Conservation (phyloP, 2,329 filamentous ascomycete species). For the Xylariaceae sp. region DNA sequence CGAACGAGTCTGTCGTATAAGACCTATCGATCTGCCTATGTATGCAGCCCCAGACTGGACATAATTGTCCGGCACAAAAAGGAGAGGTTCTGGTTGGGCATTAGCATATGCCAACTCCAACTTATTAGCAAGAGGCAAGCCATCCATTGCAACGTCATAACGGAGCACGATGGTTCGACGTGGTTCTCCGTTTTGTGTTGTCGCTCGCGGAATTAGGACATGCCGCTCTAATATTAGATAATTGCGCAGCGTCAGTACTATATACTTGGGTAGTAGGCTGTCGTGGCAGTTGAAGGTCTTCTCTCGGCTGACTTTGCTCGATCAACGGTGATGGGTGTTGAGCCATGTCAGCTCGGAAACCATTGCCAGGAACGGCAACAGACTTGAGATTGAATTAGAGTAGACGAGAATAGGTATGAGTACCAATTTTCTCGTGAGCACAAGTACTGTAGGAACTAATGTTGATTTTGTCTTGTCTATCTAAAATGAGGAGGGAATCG, state of each 20-base stretch:
- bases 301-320: background rate
- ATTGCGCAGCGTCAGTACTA: background rate
- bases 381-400: too few species aligned
- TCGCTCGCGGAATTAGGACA: background rate
- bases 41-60: background rate
- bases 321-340: constrained; percentile 7
- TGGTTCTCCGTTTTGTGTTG: constrained; percentile 11
- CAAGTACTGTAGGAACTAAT: too few species aligned
- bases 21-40: too few species aligned
- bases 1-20: background rate
- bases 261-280: too few species aligned
- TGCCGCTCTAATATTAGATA: background rate
- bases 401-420: too few species aligned
- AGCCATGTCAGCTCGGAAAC: constrained; percentile 9
- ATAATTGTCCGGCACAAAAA: background rate
- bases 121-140: background rate
- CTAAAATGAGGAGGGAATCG: background rate
- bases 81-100: background rate
- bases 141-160: constrained; percentile 24
- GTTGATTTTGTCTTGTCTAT: background rate
- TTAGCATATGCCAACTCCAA: background rate
- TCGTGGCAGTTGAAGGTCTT: background rate
- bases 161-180: constrained; percentile 22
- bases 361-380: constrained; percentile 13
- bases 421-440: too few species aligned